Conservation (phyloP, 192 early-diverging fungal species). For the Rhizophagus clarus region DNA sequence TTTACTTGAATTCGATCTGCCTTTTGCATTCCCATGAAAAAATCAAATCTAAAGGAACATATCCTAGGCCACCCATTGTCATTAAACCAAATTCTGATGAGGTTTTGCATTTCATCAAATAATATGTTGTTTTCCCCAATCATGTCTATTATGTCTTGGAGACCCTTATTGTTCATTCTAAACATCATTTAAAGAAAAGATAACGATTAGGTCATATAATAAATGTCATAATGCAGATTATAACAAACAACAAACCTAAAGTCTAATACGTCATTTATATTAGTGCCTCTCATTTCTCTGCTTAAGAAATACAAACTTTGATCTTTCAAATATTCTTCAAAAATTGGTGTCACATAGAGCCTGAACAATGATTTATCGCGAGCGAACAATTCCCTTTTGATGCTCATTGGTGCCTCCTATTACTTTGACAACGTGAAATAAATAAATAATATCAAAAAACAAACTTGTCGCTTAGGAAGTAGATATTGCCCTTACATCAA, state of each 20-base stretch:
- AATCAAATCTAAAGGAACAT: constrained; percentile 29
- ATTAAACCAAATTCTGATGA: constrained; percentile 20
- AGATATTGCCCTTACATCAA: neutral
- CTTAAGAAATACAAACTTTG: neutral
- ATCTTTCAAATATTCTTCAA: constrained; percentile 6
- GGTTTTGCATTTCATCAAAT: constrained; percentile 1
- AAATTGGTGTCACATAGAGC: neutral
- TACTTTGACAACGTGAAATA: constrained; percentile 3
- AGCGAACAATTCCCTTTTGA: constrained; percentile 18
- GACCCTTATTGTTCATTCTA: constrained; percentile 4
- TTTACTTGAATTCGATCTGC: constrained; percentile 22
- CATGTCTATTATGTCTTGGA: constrained; percentile 14
- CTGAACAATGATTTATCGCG: neutral
- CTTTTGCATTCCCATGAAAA: constrained; percentile 32
- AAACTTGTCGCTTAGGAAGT: neutral
- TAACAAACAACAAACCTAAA: neutral
- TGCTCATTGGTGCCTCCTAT: constrained; percentile 23
- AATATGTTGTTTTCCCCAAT: constrained; percentile 7
- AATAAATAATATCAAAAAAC: neutral
- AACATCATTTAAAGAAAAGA: neutral
- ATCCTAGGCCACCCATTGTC: constrained; percentile 12
- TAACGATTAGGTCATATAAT: neutral
- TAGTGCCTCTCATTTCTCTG: constrained; percentile 22
- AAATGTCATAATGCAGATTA: neutral
- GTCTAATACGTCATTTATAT: constrained; percentile 21